Conservation (phyloP, 2,329 filamentous ascomycete genomes). For the Leptographium flavum region DNA sequence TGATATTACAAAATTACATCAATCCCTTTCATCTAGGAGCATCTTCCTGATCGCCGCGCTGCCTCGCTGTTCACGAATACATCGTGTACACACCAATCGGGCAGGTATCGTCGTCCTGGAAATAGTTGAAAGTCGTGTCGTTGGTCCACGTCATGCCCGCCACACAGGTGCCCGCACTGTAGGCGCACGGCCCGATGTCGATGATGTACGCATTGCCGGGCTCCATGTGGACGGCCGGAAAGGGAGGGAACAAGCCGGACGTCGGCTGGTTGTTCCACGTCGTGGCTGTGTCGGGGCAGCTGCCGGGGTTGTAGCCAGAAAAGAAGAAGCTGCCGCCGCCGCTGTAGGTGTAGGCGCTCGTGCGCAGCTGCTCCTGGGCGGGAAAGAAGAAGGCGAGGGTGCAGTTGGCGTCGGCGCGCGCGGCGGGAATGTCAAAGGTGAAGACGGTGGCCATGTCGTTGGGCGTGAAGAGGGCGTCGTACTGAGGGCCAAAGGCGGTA, state of each 20-base stretch:
- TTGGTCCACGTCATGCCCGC: conserved; percentile 7
- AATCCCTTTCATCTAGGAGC: too few relatives aligned
- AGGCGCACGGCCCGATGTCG: conserved; percentile 19
- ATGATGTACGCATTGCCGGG: conserved; percentile 19
- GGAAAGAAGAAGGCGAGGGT: conserved; percentile 32
- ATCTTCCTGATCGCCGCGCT: too few relatives aligned
- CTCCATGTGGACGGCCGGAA: conserved; percentile 13
- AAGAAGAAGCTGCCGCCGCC: conserved; percentile 23
- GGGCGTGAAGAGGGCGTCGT: conserved; percentile 23
- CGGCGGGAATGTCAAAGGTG: conserved; percentile 28
- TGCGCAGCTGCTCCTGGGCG: conserved; percentile 16
- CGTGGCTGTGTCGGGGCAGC: conserved; percentile 16
- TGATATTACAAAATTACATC: too few relatives aligned
- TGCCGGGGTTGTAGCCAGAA: conserved; percentile 12
- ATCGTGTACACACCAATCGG: conserved; percentile 16
- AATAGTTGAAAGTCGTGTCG: conserved; percentile 18
- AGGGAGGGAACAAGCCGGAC: conserved; percentile 12
- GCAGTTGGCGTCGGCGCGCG: conserved; percentile 26
- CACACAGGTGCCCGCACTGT: conserved; percentile 14
- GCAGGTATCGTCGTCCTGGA: conserved; percentile 13
- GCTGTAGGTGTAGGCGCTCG: conserved; percentile 20
- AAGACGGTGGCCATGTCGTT: conserved; percentile 22
- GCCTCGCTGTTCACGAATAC: too few relatives aligned
- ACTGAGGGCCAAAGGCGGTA: conserved; percentile 23
- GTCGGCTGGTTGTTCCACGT: conserved; percentile 18